Evolutionary conservation across 805 yeast genomes (phyloP).

Genomic region (Ogataea kodamae): DNA sequence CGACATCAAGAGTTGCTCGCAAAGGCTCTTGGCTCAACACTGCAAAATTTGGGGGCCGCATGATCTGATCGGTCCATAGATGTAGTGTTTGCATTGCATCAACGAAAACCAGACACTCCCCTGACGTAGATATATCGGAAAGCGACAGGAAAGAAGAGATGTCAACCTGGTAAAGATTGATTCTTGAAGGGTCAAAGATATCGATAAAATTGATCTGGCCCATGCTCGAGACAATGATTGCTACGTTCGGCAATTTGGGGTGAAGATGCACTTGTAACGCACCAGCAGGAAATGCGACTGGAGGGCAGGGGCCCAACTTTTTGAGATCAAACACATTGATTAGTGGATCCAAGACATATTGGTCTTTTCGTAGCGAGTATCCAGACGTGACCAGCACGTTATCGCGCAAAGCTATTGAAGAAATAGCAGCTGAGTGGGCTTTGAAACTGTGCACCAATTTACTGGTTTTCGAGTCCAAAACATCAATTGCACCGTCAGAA

Average conservation of each 20-base stretch:
- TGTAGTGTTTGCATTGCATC: slow-evolving; percentile 64
- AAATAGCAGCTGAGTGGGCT: slow-evolving; percentile 58
- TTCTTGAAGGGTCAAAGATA: slow-evolving; percentile 69
- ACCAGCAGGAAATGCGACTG: slow-evolving; percentile 86
- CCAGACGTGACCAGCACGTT: slow-evolving; percentile 78
- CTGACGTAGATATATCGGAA: slow-evolving; percentile 60
- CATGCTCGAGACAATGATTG: slow-evolving; percentile 64
- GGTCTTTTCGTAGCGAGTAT: slow-evolving; percentile 60
- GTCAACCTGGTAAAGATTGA: slow-evolving; percentile 65
- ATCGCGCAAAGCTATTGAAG: slow-evolving; percentile 64
- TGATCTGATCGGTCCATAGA: slow-evolving; percentile 59
- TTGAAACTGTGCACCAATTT: slow-evolving; percentile 48
- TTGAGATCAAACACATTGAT: slow-evolving; percentile 80
- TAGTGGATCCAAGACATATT: slow-evolving; percentile 66
- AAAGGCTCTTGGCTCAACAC: slow-evolving; percentile 46
- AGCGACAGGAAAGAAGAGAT: slow-evolving; percentile 44
- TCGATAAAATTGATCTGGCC: slow-evolving; percentile 90
- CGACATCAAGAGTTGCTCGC: slow-evolving; percentile 44
- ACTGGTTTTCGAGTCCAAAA: slow-evolving; percentile 54
- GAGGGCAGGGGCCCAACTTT: slow-evolving; percentile 65
- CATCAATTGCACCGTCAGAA: slow-evolving; percentile 57
- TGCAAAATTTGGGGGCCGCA: slow-evolving; percentile 34
- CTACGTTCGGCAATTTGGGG: slow-evolving; percentile 78
- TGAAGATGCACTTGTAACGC: slow-evolving; percentile 82
- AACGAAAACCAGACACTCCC: slow-evolving; percentile 70